Base-by-base conservation (phyloP, 768 basidiomycete species). In the Agaricus bisporus region DNA sequence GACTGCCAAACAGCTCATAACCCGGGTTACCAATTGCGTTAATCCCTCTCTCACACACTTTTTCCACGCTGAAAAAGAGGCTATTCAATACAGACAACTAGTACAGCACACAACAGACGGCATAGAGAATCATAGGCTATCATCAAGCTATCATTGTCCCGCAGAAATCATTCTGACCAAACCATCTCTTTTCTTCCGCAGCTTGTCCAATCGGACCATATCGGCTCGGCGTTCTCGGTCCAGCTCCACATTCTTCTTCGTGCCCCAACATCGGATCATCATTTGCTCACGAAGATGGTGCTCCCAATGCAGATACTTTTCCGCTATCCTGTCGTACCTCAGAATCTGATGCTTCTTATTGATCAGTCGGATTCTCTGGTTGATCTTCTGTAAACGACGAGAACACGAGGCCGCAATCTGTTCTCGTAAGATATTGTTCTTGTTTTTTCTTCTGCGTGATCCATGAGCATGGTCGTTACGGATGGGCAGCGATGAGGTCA, bases 261-360 rank as follows among this genome's bases (percentile, higher is more conserved):
- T 45, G 0, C 51, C 51, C 51, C 51, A 52, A 42, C 44, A 14
- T 14, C 44, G 32, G 10, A 52, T 52, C 44, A 52, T 52, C 51
- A 52, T 52, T 42, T 52, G 51, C 26, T 52, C 51, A 4, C 51
- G 32, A 1, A 52, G 32, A 10, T 52, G 51, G 22, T 52, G 44
- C 51, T 52, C 43, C 51, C 51, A 52, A 11, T 52, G 51, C 51
- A 52, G 22, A 10, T 52, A 52, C 44, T 52, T 52, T 29, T 52
- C 51, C 5, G 51, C 51, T 17, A 52, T 46, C 36, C 51, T 36
- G 42, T 52, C 51, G 26, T 52, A 52, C 36, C 44, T 43, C 44
- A 52, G 25, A 25, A 52, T 52, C 51, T 52, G 43, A 22, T 52
- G 51, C 51, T 52, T 52, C 51, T 46, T 52, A 2, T 42, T 52